Evolutionary conservation across 441 rosid species (phyloP), one percentile per base, ranked within the genome.

Genomic region (Brassica hybrid): DNA sequence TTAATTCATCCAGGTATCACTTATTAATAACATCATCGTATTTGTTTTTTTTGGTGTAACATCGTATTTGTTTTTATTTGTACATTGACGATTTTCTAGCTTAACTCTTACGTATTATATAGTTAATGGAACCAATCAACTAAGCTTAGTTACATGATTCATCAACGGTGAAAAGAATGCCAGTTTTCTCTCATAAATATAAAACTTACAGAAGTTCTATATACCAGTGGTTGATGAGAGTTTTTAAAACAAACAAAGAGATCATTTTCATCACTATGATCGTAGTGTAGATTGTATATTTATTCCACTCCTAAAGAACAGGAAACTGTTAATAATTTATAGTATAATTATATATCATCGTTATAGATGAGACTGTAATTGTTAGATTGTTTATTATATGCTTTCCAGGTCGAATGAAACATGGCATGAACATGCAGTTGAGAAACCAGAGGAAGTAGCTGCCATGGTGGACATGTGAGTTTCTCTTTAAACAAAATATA

Each of bases 391-490:
- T 62, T 13, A 17, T 68, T 3, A 38, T n/a, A 74, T 79, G 61
- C 25, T 66, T 78, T 74, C 0, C 82, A 82, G 84, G 79, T 78
- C 84, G 10, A 79, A 82, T 70, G 84, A 78, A 61, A 75, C 82
- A 71, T 82, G 82, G 84, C 84, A 82, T 82, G 83, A 76, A 70
- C 80, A 82, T 72, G 85, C 83, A 64, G 79, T 79, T 68, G 76
- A 82, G 68, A 69, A 82, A 14, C 85, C 82, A 58, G 83, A 79
- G 3, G 81, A 79, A 73, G 69, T 79, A 62, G 85, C 83, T 79
- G 80, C 83, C 60, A 68, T 76, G 76, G 85, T 82, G 74, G 81
- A 79, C 73, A 82, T 82, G 82, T 82, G 80, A 82, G 85, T 82
- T 69, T 76, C 54, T 76, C 27, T 57, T 3, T 18, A 18, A 68